phyloP scores from a whole-genome alignment of 2,329 filamentous ascomycete species.

The Apiospora arundinis region DNA sequence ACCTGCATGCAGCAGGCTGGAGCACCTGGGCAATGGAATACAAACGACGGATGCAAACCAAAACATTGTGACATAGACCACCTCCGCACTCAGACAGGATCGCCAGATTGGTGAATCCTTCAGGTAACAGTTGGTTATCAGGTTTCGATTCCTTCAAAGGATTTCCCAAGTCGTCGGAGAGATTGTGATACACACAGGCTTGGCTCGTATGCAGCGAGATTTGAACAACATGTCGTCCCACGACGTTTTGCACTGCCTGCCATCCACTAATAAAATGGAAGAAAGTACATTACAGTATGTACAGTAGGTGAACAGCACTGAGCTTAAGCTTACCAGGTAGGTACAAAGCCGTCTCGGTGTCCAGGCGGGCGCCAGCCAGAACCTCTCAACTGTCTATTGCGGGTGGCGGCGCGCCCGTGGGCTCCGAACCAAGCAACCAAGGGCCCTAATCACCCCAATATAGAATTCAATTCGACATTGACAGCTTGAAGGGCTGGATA shows the following conservation, averaged over 20 bases:
- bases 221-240: neutral
- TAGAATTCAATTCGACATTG: conserved; percentile 12
- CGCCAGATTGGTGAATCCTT: neutral
- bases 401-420: conserved; percentile 6
- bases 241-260: conserved; percentile 9
- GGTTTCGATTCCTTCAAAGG: neutral
- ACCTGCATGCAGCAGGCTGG: neutral
- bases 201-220: neutral
- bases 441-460: neutral
- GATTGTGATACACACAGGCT: neutral
- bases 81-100: neutral
- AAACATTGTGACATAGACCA: neutral
- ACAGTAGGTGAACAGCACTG: too few species aligned
- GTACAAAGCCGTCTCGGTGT: neutral
- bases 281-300: too few species aligned
- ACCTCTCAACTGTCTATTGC: neutral
- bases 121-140: neutral
- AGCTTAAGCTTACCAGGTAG: neutral
- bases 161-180: neutral
- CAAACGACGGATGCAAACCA: neutral
- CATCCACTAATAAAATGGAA: neutral
- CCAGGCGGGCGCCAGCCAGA: neutral
- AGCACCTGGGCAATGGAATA: neutral
- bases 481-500: neutral
- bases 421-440: neutral